Conservation (phyloP, 306 rosid genomes). For the Rubus parviflorus region DNA sequence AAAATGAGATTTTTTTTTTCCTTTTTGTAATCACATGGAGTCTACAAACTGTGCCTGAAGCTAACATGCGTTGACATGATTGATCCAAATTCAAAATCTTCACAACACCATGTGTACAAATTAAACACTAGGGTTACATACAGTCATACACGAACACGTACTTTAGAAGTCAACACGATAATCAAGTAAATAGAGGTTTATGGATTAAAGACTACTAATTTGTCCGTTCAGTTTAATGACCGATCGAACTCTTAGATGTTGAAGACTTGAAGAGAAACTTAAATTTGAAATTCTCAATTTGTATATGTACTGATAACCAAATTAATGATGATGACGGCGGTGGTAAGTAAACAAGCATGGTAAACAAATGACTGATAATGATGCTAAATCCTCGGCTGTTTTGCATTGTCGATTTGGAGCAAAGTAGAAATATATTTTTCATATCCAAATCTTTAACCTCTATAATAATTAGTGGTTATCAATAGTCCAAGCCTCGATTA, state of each 20-base stretch:
- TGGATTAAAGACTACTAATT: neutral
- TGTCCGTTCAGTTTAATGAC: too few species aligned
- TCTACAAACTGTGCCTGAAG: neutral
- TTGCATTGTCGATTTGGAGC: neutral
- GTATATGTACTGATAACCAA: too few species aligned
- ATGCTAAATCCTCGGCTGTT: neutral
- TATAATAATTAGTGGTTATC: slow-evolving; percentile 12
- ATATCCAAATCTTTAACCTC: neutral
- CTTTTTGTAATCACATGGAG: neutral
- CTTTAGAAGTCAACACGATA: neutral
- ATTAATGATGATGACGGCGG: too few species aligned
- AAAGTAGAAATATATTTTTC: neutral
- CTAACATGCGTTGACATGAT: neutral
- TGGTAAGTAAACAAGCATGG: neutral
- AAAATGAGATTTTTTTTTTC: neutral
- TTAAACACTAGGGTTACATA: neutral
- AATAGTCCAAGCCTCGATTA: neutral
- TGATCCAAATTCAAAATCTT: neutral
- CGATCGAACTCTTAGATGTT: too few species aligned
- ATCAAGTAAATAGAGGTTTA: neutral
- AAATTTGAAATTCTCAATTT: too few species aligned
- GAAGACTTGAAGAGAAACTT: too few species aligned
- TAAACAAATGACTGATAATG: neutral
- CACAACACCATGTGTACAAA: neutral
- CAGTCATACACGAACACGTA: too few species aligned